These are phyloP conservation scores for Albatrellus ellisii DNA, from an alignment of 768 basidiomycete genomes.

Conservation along the genomic window DNA sequence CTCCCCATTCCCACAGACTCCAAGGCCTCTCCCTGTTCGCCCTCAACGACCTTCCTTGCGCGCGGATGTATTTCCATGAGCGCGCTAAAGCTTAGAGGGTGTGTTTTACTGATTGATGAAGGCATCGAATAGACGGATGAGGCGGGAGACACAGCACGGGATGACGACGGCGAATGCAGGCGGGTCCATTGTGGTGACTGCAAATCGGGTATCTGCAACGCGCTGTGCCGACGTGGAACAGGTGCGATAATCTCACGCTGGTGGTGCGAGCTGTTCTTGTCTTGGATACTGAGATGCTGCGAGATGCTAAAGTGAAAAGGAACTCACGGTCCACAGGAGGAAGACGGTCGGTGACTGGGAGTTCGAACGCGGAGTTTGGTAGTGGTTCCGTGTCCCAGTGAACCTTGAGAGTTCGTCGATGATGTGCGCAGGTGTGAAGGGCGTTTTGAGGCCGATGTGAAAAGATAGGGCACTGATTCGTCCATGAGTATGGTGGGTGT, in stretches of 20 bases:
- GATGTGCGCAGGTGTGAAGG: not conserved
- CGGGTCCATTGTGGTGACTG: conserved; percentile 20
- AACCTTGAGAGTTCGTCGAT: conserved; percentile 6
- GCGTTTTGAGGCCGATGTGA: not conserved
- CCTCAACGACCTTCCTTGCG: conserved; percentile 12
- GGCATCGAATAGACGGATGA: conserved; percentile 27
- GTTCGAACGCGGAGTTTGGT: too few relatives aligned
- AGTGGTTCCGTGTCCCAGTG: too few relatives aligned
- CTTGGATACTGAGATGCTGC: too few relatives aligned
- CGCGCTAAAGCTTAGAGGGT: conserved; percentile 29
- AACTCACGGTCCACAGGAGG: too few relatives aligned
- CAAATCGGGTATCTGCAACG: conserved; percentile 41
- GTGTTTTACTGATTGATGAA: conserved; percentile 9
- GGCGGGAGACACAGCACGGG: conserved; percentile 30
- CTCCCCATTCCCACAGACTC: conserved; percentile 36
- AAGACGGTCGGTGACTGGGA: too few relatives aligned
- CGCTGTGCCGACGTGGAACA: conserved; percentile 49
- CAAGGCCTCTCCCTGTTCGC: conserved; percentile 16
- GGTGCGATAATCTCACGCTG: conserved; percentile 44
- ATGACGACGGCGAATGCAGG: conserved; percentile 22
- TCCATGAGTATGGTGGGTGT: conserved; percentile 7
- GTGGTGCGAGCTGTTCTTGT: conserved; percentile 16
- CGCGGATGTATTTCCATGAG: conserved; percentile 30
- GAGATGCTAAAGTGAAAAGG: too few relatives aligned
- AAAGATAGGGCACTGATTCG: not conserved